phyloP scores from a whole-genome alignment of 495 filamentous ascomycete genomes.

The Neurospora africana region DNA sequence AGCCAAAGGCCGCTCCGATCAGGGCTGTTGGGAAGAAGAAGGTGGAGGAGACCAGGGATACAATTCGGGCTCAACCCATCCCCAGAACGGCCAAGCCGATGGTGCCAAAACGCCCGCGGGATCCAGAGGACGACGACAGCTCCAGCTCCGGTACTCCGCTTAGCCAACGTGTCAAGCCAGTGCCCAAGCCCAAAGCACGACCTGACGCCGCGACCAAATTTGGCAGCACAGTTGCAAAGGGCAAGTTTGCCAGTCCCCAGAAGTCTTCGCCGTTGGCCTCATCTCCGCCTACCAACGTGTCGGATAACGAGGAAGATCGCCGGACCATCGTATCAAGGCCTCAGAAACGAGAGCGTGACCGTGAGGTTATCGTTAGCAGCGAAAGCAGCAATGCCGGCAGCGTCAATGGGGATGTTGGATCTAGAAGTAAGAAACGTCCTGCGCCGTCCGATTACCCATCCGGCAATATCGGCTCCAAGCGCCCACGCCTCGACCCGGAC shows the following conservation, averaged over 20 bases:
- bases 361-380: slow-evolving; percentile 19
- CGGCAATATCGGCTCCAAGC: slow-evolving; percentile 24
- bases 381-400: slow-evolving; percentile 12
- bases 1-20: slow-evolving; percentile 7
- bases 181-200: slow-evolving; percentile 9
- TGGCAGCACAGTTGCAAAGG: background rate
- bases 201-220: background rate
- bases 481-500: slow-evolving; percentile 25
- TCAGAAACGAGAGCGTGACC: slow-evolving; percentile 18
- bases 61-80: slow-evolving; percentile 21
- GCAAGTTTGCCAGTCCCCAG: background rate
- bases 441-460: slow-evolving; percentile 10
- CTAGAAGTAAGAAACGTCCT: slow-evolving; percentile 30
- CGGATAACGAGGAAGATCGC: slow-evolving; percentile 43
- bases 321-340: background rate
- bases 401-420: slow-evolving; percentile 7
- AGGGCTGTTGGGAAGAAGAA: slow-evolving; percentile 9
- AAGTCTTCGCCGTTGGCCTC: slow-evolving; percentile 68
- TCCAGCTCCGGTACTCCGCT: slow-evolving; percentile 41
- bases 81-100: slow-evolving; percentile 20
- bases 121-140: slow-evolving; percentile 38
- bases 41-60: slow-evolving; percentile 20
- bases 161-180: slow-evolving; percentile 38
- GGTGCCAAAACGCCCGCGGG: slow-evolving; percentile 24
- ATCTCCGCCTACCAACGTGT: slow-evolving; percentile 67